Evolutionary conservation across 163 green algal species (phyloP), one percentile per base, ranked within the genome.

Genomic region (Scenedesmus sp.): DNA sequence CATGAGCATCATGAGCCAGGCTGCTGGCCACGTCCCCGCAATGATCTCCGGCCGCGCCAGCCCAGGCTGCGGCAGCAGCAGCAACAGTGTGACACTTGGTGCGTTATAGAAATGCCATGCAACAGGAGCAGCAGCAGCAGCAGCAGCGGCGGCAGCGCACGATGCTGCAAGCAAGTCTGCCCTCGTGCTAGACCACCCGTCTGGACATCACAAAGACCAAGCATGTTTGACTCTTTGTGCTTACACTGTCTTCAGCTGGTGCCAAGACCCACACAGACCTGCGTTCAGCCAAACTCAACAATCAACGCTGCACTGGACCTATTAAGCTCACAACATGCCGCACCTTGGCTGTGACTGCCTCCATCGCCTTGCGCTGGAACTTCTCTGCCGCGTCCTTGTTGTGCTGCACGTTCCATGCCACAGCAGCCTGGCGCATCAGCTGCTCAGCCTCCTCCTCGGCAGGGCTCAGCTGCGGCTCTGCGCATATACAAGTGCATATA

Each of bases 381-480:
- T 79, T 90, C 70, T 92, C 89, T n/a, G 89, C 89, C 70, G 57
- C 56, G 9, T 86, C 89, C 56, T 55, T 82, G 83, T 92, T 85
- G 34, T 90, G 83, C 67, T 90, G 89, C 55, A 90, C 57, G 70
- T 92, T 92, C 89, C 89, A 92, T 10, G 89, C 89, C 56, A 92
- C 34, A 5, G 82, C 83, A 52, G 89, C 89, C 89, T 92, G 89
- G 3, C 82, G 62, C 89, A 92, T 90, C 66, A 92, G 26, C 82
- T 92, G 82, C 83, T 92, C 89, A 16, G 89, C 89, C 56, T 85
- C 66, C 82, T 92, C 62, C 82, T 92, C 89, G n/a, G 82, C 89
- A 54, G 89, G 34, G 20, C 64, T 87, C 82, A 92, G 76, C 57
- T 70, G 20, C n/a, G 74, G 87, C 73, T 86, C 85, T 90, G 66